These are phyloP conservation scores for Paecilomyces fulvus DNA, from an alignment of 2,329 filamentous ascomycete species.

Conservation along the genomic window DNA sequence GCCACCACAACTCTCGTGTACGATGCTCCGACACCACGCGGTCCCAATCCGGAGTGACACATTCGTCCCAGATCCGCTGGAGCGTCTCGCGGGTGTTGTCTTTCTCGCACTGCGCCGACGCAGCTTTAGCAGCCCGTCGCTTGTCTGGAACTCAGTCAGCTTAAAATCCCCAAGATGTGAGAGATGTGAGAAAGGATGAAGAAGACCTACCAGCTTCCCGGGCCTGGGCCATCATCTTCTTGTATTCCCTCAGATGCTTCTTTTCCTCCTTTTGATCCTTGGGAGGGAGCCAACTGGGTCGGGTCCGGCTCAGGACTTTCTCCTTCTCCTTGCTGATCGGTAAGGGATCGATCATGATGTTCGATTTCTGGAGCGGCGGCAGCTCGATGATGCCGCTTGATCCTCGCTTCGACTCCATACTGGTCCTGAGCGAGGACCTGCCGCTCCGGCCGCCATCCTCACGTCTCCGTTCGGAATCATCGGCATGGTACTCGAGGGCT, in stretches of 20 bases:
- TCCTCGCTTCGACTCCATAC: conserved; percentile 28
- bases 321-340: conserved; percentile 60
- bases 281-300: conserved; percentile 58
- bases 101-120: conserved; percentile 41
- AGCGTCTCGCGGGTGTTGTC: conserved; percentile 45
- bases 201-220: conserved; percentile 45
- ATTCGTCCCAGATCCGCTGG: conserved; percentile 53
- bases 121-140: conserved; percentile 40
- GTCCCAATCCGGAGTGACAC: conserved; percentile 53
- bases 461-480: conserved; percentile 37
- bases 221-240: conserved; percentile 57
- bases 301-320: conserved; percentile 56
- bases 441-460: conserved; percentile 42
- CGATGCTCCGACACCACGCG: conserved; percentile 45
- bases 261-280: conserved; percentile 82
- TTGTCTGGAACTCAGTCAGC: conserved; percentile 33
- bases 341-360: conserved; percentile 58
- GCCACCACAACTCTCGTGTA: conserved; percentile 57
- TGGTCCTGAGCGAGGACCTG: conserved; percentile 24
- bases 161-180: neutral
- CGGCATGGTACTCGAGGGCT: conserved; percentile 50
- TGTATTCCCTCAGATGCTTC: conserved; percentile 68
- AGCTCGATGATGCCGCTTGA: conserved; percentile 39
- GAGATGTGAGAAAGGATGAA: neutral
- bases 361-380: conserved; percentile 54